phyloP scores from a whole-genome alignment of 2,329 filamentous ascomycete genomes.

The Tolypocladium guangdongense region DNA sequence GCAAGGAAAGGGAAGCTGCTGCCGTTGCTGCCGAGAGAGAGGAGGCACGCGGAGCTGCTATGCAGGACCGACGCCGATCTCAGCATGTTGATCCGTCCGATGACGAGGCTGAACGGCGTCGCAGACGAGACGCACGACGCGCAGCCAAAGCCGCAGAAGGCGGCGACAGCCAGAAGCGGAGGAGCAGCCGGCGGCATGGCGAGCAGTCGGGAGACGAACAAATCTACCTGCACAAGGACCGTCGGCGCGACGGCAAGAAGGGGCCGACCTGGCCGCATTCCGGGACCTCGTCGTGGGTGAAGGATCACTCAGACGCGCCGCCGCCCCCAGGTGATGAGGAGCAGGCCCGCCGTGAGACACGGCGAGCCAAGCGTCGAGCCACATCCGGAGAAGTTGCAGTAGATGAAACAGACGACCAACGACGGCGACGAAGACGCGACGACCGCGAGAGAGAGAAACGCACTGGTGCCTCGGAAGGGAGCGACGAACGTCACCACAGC shows the following conservation, averaged over 20 bases:
- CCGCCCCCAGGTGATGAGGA: slow-evolving; percentile 45
- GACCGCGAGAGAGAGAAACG: slow-evolving; percentile 25
- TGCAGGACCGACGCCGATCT: slow-evolving; percentile 38
- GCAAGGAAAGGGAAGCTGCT: slow-evolving; percentile 36
- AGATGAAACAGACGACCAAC: slow-evolving; percentile 33
- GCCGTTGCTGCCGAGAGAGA: slow-evolving; percentile 29
- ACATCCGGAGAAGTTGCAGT: slow-evolving; percentile 29
- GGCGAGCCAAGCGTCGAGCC: slow-evolving; percentile 32
- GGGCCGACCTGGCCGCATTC: slow-evolving; percentile 46
- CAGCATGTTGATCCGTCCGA: slow-evolving; percentile 28
- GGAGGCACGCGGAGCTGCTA: slow-evolving; percentile 33
- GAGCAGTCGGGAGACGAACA: slow-evolving; percentile 34
- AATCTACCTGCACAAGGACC: slow-evolving; percentile 29
- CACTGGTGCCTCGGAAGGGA: slow-evolving; percentile 26
- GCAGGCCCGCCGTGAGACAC: slow-evolving; percentile 37
- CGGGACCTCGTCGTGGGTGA: slow-evolving; percentile 55
- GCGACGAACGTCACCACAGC: slow-evolving; percentile 31
- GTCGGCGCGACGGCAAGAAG: slow-evolving; percentile 23
- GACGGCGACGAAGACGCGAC: slow-evolving; percentile 33
- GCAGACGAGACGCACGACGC: slow-evolving; percentile 41
- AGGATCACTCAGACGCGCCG: slow-evolving; percentile 51
- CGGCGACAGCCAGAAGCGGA: slow-evolving; percentile 20
- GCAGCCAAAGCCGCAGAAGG: slow-evolving; percentile 30
- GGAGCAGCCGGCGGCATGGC: slow-evolving; percentile 27
- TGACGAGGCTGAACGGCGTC: slow-evolving; percentile 44